Evolutionary conservation across 108 stramenopile genomes (phyloP).

Genomic region (Discostella stelligeroides): DNA sequence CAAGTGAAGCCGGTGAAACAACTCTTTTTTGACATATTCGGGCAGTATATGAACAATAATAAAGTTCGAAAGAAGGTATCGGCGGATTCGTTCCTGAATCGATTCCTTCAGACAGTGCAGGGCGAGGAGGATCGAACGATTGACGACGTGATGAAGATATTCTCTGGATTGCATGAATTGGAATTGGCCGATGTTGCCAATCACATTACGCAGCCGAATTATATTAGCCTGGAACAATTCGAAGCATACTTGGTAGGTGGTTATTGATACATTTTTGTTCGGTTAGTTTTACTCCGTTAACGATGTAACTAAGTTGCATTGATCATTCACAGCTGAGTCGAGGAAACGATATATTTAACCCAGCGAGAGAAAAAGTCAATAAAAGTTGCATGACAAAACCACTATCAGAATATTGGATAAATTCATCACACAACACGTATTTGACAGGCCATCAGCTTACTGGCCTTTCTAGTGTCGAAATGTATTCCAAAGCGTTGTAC

Average conservation of each 20-base stretch:
- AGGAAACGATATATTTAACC: conserved; percentile 77
- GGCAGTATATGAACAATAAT: conserved; percentile 49
- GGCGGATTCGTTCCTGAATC: conserved; percentile 55
- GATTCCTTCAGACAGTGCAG: conserved; percentile 63
- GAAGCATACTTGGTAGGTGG: conserved; percentile 55
- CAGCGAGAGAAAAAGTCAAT: conserved; percentile 48
- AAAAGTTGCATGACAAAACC: conserved; percentile 67
- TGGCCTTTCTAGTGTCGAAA: conserved; percentile 80
- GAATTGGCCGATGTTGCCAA: conserved; percentile 66
- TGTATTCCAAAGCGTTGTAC: conserved; percentile 68
- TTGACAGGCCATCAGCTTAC: conserved; percentile 93
- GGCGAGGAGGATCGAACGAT: conserved; percentile 54
- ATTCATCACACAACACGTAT: conserved; percentile 97
- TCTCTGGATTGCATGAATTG: conserved; percentile 53
- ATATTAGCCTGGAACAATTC: conserved; percentile 71
- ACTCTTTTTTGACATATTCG: conserved; percentile 47
- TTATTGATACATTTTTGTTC: not conserved
- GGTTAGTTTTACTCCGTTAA: not conserved
- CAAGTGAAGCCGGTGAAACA: conserved; percentile 69
- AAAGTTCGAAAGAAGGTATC: conserved; percentile 50
- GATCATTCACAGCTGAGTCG: conserved; percentile 32
- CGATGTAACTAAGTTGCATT: not conserved
- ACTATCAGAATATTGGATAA: conserved; percentile 92
- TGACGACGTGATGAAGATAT: conserved; percentile 52
- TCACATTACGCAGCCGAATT: conserved; percentile 48